These are phyloP conservation scores for Linum lewisii DNA, from an alignment of 345 rosid species.

Conservation along the genomic window DNA sequence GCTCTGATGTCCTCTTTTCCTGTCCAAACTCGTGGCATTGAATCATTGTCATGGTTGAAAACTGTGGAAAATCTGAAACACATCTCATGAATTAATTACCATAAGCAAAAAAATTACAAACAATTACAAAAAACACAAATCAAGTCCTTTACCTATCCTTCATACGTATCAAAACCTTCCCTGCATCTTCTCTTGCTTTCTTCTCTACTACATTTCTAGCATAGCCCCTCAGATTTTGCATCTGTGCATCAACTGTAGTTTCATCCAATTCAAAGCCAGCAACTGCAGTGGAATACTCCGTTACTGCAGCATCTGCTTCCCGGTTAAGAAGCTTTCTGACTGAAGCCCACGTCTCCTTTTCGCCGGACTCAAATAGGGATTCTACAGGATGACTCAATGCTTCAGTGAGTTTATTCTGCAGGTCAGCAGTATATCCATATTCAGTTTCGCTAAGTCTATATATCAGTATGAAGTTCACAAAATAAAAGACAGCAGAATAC, in stretches of 20 bases:
- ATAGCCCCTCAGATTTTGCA: constrained; percentile 38
- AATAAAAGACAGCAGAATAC: constrained; percentile 1
- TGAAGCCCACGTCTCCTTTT: constrained; percentile 52
- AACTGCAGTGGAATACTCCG: constrained; percentile 34
- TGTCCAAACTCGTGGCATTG: constrained; percentile 70
- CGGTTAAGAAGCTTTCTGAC: constrained; percentile 53
- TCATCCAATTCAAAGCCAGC: constrained; percentile 54
- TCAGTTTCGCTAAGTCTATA: constrained; percentile 4
- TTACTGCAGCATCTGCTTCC: constrained; percentile 45
- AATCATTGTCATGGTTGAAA: constrained; percentile 58
- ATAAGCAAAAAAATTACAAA: neutral
- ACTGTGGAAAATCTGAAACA: constrained; percentile 53
- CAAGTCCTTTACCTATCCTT: constrained; percentile 43
- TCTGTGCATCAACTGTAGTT: constrained; percentile 28
- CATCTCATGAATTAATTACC: constrained; percentile 13
- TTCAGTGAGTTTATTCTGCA: constrained; percentile 47
- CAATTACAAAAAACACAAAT: neutral
- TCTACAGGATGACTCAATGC: constrained; percentile 43
- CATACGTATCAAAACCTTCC: constrained; percentile 60
- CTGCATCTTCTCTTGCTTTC: constrained; percentile 69
- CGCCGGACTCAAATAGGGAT: constrained; percentile 51
- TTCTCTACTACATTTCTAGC: constrained; percentile 53
- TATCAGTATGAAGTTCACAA: neutral
- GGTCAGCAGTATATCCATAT: constrained; percentile 12
- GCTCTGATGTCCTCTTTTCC: constrained; percentile 59